These are phyloP conservation scores for Fonsecaea pugnacius DNA, from an alignment of 2,329 filamentous ascomycete species.

Conservation along the genomic window DNA sequence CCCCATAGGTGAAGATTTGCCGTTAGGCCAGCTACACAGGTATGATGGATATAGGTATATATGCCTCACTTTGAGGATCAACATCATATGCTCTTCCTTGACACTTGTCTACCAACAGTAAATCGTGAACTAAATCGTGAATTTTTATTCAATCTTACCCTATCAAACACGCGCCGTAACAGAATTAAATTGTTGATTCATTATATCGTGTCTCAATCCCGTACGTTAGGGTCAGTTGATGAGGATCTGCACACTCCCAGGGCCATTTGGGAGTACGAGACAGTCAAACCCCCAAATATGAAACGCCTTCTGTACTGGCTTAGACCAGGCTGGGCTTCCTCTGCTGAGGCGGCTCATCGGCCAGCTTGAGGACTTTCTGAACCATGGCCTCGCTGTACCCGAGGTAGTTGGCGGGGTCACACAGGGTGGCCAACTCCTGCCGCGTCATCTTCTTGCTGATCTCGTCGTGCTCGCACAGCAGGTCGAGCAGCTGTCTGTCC, in stretches of 20 bases:
- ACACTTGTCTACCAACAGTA: background rate
- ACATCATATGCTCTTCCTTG: background rate
- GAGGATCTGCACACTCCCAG: background rate
- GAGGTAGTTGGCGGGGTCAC: conserved; percentile 60
- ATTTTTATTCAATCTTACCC: background rate
- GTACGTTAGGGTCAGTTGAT: too few relatives aligned
- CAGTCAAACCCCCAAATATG: background rate
- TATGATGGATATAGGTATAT: background rate
- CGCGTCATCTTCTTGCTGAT: conserved; percentile 53
- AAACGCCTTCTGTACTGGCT: background rate
- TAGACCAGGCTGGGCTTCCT: conserved; percentile 25
- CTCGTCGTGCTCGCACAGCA: conserved; percentile 48
- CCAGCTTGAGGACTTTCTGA: conserved; percentile 40
- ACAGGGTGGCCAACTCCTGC: conserved; percentile 57
- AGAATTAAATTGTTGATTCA: background rate
- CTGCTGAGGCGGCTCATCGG: conserved; percentile 20
- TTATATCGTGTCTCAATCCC: background rate
- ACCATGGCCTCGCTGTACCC: conserved; percentile 44
- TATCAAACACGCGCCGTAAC: background rate
- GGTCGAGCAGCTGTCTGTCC: conserved; percentile 51
- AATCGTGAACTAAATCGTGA: background rate
- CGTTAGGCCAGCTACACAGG: background rate
- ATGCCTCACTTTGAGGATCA: background rate
- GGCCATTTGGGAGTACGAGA: too few relatives aligned
- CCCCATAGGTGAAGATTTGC: background rate